Conservation (phyloP, 805 yeast species). For the Candida suzukii region DNA sequence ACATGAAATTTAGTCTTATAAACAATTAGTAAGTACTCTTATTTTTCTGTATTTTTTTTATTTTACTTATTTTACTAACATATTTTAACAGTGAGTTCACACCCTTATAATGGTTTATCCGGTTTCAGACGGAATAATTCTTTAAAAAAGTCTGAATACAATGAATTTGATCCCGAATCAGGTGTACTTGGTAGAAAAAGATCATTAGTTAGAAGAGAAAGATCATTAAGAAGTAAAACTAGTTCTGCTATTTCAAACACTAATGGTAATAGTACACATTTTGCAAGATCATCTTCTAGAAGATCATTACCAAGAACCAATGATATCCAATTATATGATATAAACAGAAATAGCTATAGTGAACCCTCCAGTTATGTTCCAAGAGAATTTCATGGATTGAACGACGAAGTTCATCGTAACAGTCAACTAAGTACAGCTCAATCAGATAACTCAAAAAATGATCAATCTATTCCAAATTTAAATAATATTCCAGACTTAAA, state of each 20-base stretch:
- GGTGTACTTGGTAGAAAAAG: slow-evolving; percentile 41
- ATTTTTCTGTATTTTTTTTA: too few species aligned
- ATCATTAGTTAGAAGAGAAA: slow-evolving; percentile 80
- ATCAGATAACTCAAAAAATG: too few species aligned
- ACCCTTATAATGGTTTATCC: slow-evolving; percentile 3
- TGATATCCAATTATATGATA: not conserved
- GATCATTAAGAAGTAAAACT: slow-evolving; percentile 41
- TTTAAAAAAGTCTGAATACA: slow-evolving; percentile 1
- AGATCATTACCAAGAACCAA: slow-evolving; percentile 7
- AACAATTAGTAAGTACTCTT: too few species aligned
- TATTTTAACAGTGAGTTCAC: slow-evolving; percentile 1
- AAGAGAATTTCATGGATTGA: slow-evolving; percentile 49
- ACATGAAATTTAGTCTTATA: too few species aligned
- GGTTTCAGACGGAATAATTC: slow-evolving; percentile 1
- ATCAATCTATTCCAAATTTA: not conserved
- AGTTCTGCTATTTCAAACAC: not conserved
- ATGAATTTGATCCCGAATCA: slow-evolving; percentile 22
- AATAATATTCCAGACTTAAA: not conserved
- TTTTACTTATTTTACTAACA: not conserved
- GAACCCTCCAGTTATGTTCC: slow-evolving; percentile 26
- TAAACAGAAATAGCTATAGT: not conserved
- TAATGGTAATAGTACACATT: not conserved
- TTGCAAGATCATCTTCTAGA: slow-evolving; percentile 5
- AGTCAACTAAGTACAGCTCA: slow-evolving; percentile 1
- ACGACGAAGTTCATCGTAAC: slow-evolving; percentile 41